Conservation (phyloP, 2,329 filamentous ascomycete genomes). For the Diaporthe sp. region DNA sequence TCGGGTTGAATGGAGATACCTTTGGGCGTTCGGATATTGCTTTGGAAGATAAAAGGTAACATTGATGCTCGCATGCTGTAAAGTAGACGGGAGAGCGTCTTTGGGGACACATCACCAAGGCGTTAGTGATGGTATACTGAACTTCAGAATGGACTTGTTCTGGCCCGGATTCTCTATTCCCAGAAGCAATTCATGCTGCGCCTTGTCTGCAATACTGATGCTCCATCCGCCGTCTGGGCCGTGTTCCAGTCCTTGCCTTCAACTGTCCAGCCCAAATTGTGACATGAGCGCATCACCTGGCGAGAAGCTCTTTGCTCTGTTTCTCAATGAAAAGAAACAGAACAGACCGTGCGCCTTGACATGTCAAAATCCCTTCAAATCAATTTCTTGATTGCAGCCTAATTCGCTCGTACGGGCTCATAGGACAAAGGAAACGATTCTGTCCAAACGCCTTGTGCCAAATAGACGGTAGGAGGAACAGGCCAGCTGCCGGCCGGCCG, state of each 20-base stretch:
- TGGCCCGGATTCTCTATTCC: not conserved
- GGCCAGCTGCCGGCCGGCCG: slow-evolving; percentile 38
- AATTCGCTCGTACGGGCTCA: no score
- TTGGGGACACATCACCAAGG: slow-evolving; percentile 46
- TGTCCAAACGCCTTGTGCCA: not conserved
- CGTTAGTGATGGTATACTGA: slow-evolving; percentile 45
- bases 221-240: no score
- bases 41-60: slow-evolving; percentile 39
- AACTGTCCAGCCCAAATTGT: not conserved
- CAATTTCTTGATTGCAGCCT: not conserved
- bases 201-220: not conserved
- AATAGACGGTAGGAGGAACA: not conserved
- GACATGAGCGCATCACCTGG: not conserved
- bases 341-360: not conserved
- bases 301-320: not conserved
- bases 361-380: not conserved
- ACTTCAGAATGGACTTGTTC: slow-evolving; percentile 44
- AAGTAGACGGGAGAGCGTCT: slow-evolving; percentile 41
- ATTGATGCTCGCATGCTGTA: slow-evolving; percentile 29
- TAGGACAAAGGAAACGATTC: not conserved
- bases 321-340: not conserved
- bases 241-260: not conserved
- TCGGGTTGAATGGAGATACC: slow-evolving; percentile 17
- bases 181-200: not conserved
- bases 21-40: slow-evolving; percentile 39